Base-by-base conservation (phyloP, 176 grass and related monocot species). In the Poa pratensis region DNA sequence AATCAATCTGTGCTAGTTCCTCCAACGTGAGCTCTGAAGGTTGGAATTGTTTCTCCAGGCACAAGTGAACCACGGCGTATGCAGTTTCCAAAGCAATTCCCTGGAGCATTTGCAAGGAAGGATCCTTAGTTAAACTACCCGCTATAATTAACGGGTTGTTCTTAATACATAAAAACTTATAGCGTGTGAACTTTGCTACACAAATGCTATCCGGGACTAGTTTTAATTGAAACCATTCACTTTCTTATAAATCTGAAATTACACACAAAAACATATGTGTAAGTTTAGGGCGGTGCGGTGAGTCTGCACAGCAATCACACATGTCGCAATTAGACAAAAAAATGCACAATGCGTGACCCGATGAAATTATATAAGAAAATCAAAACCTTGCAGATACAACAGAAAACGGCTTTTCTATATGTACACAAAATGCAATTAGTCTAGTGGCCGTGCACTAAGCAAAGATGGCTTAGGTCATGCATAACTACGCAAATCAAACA, bases 31-130 rank as follows among this genome's bases (percentile, higher is more conserved):
- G 52, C 18, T 78, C 32, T 12, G 52, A 78, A 59, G 75, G 75
- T 59, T 78, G 75, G 34, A 40, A 10, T n/a, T 59, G 32, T 39
- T 78, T 78, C 32, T 78, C 75, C 75, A 60, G 13, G 53, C 75
- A 78, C 75, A 78, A 58, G 4, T 59, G 53, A 23, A 59, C 75
- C 75, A 78, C 20, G 19, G 10, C 53, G 7, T 78, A 78, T 23
- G 75, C 75, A 4, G 75, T 78, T 40, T 39, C 75, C 75, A 23
- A 59, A 42, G 32, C 19, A 39, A 78, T 78, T 60, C 53, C 75
- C 75, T 78, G 11, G 15, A 40, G 59, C 54, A 48, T 49, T 73
- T 48, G 51, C 34, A 78, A 78, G 23, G 9, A 16, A 15, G 5
- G 2, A 71, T 15, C 69, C 2, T 45, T 10, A 69, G 4, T 69